Percentiles rank a stretch among this genome's conserved stretches.
These are phyloP conservation scores for Gossypioides kirkii DNA, from an alignment of 345 rosid genomes.

Conservation along the genomic window DNA sequence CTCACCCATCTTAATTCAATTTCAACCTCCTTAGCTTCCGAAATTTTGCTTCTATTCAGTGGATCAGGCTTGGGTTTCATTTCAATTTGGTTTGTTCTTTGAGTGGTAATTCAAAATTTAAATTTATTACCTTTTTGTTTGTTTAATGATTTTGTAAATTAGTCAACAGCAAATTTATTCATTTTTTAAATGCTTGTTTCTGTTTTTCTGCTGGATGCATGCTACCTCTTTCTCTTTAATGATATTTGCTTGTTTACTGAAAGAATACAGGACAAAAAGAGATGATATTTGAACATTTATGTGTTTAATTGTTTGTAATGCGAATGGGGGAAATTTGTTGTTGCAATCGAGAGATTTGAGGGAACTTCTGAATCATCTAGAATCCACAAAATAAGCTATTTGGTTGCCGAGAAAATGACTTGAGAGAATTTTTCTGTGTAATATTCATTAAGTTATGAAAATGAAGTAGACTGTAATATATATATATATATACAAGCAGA, in stretches of 20 bases:
- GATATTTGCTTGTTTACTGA: background rate
- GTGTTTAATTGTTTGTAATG: background rate
- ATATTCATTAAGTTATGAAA: no score
- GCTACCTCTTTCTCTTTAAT: background rate
- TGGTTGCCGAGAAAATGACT: no score
- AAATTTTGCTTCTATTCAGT: background rate
- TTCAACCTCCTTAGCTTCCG: background rate
- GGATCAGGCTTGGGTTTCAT: constrained; percentile 17
- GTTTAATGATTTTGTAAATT: background rate
- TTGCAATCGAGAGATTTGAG: no score
- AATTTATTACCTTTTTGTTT: background rate
- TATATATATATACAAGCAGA: no score
- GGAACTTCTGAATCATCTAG: no score
- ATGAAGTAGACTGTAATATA: no score
- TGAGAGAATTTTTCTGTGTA: no score
- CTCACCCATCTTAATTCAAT: background rate
- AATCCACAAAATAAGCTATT: no score
- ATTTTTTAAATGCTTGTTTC: background rate
- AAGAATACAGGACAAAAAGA: background rate
- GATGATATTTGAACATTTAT: background rate
- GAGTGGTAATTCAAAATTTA: constrained; percentile 13
- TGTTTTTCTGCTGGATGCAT: constrained; percentile 1
- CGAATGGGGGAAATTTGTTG: background rate
- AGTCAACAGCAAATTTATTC: background rate
- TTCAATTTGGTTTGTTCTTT: background rate